Conservation (phyloP, 108 stramenopile species). For the Pelagomonas calceolata region DNA sequence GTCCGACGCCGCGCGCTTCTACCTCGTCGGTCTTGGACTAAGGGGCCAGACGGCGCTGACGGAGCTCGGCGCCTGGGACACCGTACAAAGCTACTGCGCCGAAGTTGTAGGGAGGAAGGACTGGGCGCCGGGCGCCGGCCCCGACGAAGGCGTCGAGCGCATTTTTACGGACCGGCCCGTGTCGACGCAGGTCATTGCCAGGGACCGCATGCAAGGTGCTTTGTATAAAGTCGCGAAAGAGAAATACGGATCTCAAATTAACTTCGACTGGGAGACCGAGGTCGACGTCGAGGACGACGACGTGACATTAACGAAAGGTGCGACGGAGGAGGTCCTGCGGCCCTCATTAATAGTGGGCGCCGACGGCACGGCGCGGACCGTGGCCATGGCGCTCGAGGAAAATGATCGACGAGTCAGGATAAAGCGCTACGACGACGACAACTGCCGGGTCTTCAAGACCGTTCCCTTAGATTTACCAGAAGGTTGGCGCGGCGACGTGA, state of each 20-base stretch:
- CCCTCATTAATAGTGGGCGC: slow-evolving; percentile 52
- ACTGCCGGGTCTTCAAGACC: slow-evolving; percentile 56
- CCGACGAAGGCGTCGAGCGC: slow-evolving; percentile 35
- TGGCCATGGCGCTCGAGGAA: slow-evolving; percentile 40
- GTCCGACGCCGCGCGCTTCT: slow-evolving; percentile 50
- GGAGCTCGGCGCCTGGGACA: slow-evolving; percentile 59
- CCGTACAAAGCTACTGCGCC: slow-evolving; percentile 40
- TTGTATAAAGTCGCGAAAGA: slow-evolving; percentile 22
- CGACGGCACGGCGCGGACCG: slow-evolving; percentile 55
- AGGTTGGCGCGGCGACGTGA: slow-evolving; percentile 61
- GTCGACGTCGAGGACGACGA: slow-evolving; percentile 1
- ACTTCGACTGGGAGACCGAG: too few species aligned
- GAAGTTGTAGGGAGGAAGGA: slow-evolving; percentile 63
- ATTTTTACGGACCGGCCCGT: slow-evolving; percentile 8
- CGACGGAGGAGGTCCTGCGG: neutral
- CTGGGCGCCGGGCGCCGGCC: slow-evolving; percentile 41
- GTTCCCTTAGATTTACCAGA: slow-evolving; percentile 57
- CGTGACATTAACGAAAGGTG: neutral
- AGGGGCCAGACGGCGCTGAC: slow-evolving; percentile 63
- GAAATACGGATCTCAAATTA: neutral
- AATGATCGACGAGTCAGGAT: neutral
- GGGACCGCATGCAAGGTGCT: slow-evolving; percentile 27
- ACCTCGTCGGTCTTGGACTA: slow-evolving; percentile 64
- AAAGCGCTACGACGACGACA: slow-evolving; percentile 27
- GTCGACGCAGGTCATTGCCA: slow-evolving; percentile 9